These are phyloP conservation scores for Puccinia triticina DNA, from an alignment of 1,284 basidiomycete species.

Conservation along the genomic window DNA sequence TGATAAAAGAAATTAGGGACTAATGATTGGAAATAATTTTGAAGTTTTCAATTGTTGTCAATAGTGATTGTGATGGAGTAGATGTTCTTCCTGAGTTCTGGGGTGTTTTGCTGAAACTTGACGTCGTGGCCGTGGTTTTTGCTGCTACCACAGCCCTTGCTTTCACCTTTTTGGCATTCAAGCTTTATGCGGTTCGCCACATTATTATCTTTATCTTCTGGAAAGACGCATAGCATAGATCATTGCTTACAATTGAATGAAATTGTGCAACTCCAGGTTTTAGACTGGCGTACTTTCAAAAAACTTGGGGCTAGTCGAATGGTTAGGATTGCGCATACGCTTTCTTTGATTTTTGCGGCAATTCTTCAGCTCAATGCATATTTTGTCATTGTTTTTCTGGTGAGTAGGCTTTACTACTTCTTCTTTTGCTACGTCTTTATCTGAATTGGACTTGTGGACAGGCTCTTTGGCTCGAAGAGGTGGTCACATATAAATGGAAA, in stretches of 20 bases:
- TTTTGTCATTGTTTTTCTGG: conserved; percentile 37
- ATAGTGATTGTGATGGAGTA: conserved; percentile 36
- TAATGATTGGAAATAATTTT: not conserved
- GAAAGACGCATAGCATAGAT: not conserved
- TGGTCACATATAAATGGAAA: conserved; percentile 22
- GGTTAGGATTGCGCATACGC: conserved; percentile 35
- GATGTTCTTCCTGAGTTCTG: conserved; percentile 45
- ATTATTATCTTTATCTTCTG: not conserved
- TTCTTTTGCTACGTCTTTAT: not conserved
- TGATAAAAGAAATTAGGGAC: not conserved
- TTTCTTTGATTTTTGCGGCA: conserved; percentile 39
- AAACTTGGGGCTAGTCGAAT: conserved; percentile 36
- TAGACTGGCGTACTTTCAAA: conserved; percentile 50
- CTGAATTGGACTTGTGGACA: not conserved
- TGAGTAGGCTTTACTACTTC: not conserved
- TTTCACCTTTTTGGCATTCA: conserved; percentile 24
- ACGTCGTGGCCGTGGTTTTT: conserved; percentile 25
- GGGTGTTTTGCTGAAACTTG: conserved; percentile 17
- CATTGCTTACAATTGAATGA: not conserved
- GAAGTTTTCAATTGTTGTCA: conserved; percentile 22
- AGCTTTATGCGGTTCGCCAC: conserved; percentile 40
- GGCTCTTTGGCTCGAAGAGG: conserved; percentile 44
- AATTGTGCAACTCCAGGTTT: conserved; percentile 11
- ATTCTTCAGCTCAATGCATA: conserved; percentile 48
- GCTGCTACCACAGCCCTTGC: conserved; percentile 4